Base-by-base conservation (phyloP, 352 stramenopile species). In the Blastocystis sp. region DNA sequence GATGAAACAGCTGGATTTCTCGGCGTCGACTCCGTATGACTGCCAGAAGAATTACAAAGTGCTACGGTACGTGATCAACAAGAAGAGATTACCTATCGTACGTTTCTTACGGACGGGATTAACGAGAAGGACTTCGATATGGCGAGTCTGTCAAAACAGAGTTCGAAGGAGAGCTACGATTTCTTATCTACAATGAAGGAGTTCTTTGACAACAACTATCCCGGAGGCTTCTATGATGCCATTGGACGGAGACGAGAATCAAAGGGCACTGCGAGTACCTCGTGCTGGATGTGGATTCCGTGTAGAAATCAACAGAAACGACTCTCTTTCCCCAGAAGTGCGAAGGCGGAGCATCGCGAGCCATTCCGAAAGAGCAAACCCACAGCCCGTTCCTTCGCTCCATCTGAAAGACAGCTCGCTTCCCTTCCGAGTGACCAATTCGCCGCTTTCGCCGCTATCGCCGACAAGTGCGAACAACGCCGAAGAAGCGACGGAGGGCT, bases 31-130 rank as follows among this genome's bases (percentile, higher is more conserved):
- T 13, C 60, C 51, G 13, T 85, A 85, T 67, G 59, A 61, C 21
- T 85, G 74, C 41, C 74, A 85, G 55, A 85, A 85, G 60, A 85
- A 85, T 55, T 85, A 85, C 60, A 51, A 41, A 29, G 50, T 85
- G 9, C 31, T 85, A 31, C 74, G 60, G 6, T 50, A n/a, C 16
- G 74, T 41, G 26, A 21, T 85, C 66, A 37, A 41, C 24, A 85
- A 85, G 37, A 51, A 69, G 24, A 85, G 50, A 1, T 31, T 85
- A 19, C 74, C 74, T n/a, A 85, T 85, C 45, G 74, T 85, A 85
- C 45, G 29, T 9, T 50, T 37, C 51, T 69, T 37, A 29, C 55
- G 21, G 51, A 31, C 29, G 51, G 0, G 24, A 13, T 69, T 12
- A 37, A 26, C n/a, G 50, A 1, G 24, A 59, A 85, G 74, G 74